Evolutionary conservation across 352 stramenopile species (phyloP), one percentile per base, ranked within the genome.

Genomic region (Phytophthora megakarya): DNA sequence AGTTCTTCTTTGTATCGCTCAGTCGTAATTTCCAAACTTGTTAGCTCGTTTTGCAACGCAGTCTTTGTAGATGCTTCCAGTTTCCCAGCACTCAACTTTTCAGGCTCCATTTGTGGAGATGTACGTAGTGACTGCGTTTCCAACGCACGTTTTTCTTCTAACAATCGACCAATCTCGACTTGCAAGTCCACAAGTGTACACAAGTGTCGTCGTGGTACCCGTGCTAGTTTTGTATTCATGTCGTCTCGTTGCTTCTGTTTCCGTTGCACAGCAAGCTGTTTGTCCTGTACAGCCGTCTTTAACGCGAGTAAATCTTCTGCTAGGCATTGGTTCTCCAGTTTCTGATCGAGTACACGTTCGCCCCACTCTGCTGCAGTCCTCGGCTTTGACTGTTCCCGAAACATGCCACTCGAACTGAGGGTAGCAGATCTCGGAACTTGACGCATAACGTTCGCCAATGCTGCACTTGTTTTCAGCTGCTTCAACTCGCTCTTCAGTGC

Each of bases 391-490:
- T 6, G 10, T 2, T 16, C 12, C 46, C 18, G 64, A 5, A 30
- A 13, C 3, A 26, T 7, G 23, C 18, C 26, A 5, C 37, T 67
- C 3, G 18, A 13, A 16, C 40, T 64, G 8, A 55, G 42, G 16
- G 23, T 25, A 8, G 16, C 13, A 15, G 54, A 52, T 32, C 44
- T 54, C 8, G 66, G 48, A 10, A 63, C 23, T 30, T 67, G 49
- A 43, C 61, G 43, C 25, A 75, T 70, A 25, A 70, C 60, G 23
- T 59, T 68, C 12, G 66, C 61, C 23, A 91, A 60, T n/a, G 74
- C 78, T n/a, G 86, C 61, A 22, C 73, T 70, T 1, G 78, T 75
- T 53, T 91, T 89, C 30, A 91, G 59, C 1, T 77, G 71, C 18
- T 76, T 51, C 5, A 91, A 60, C 15, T 91, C 76, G 12, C 63